A percentile compares a stretch with the other conserved stretches of the same genome.
Conservation (phyloP, 169 alveolate genomes). For the Cryptosporidium viatorum region DNA sequence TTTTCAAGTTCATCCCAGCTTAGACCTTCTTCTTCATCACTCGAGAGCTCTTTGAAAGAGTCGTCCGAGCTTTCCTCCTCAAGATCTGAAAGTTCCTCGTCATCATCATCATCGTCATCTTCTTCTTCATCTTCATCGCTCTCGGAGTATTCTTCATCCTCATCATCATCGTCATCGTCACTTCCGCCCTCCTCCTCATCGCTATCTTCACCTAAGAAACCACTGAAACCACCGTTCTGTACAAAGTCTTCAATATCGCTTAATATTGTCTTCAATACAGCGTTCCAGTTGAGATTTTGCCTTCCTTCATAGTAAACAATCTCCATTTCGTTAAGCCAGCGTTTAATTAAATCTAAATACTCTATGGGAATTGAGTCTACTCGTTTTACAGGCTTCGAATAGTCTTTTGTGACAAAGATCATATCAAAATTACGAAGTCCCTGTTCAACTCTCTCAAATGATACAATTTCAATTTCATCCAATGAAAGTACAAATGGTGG, state of each 20-base stretch:
- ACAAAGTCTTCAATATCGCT: slow-evolving; percentile 88
- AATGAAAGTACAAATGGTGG: slow-evolving; percentile 96
- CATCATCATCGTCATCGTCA: slow-evolving; percentile 87
- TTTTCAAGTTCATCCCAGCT: slow-evolving; percentile 90
- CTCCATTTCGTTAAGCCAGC: slow-evolving; percentile 89
- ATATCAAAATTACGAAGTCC: slow-evolving; percentile 96
- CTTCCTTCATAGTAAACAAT: slow-evolving; percentile 93
- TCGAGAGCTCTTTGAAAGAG: slow-evolving; percentile 75
- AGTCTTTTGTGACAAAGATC: slow-evolving; percentile 94
- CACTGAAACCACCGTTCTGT: slow-evolving; percentile 87
- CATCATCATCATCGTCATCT: slow-evolving; percentile 88
- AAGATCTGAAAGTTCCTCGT: slow-evolving; percentile 82
- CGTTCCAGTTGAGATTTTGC: slow-evolving; percentile 91
- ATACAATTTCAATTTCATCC: slow-evolving; percentile 95
- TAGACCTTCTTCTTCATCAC: slow-evolving; percentile 87
- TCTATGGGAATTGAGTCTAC: slow-evolving; percentile 95
- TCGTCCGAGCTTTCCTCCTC: slow-evolving; percentile 84
- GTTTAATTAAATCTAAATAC: slow-evolving; percentile 91
- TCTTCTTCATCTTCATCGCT: slow-evolving; percentile 86
- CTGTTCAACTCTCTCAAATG: slow-evolving; percentile 96
- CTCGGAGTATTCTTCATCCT: slow-evolving; percentile 81
- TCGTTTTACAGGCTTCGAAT: slow-evolving; percentile 92
- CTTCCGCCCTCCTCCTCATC: slow-evolving; percentile 69
- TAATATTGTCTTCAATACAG: slow-evolving; percentile 86
- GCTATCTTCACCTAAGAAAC: slow-evolving; percentile 84